Base-by-base conservation (phyloP, 495 filamentous ascomycete species). In the Barbatosphaeria neglecta region DNA sequence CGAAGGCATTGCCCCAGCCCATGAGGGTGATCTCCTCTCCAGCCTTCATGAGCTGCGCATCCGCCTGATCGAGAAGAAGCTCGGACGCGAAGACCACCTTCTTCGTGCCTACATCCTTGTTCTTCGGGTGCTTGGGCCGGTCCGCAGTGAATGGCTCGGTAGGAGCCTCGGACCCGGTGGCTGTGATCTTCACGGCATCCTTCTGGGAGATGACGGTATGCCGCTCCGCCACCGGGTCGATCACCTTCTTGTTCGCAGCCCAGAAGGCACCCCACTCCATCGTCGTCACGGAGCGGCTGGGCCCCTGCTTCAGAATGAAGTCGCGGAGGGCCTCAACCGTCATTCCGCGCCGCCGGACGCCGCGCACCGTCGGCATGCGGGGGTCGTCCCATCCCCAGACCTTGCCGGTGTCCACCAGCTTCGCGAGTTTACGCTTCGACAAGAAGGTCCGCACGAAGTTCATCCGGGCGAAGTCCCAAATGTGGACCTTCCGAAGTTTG, bases 401-500 rank as follows among this genome's bases (percentile, higher is more conserved):
- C 44, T 76, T 71, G 35, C 88, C 89, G 43, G 76, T 67, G 41
- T 96, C 84, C 35, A 98, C 92, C 33, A 96, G 75, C 72, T 90
- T 93, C 23, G 90, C 87, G 19, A 98, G 77, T 71, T 98, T 97
- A 37, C 92, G 83, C 74, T 97, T 98, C 17, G 86, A 92, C 2
- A 95, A 75, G 48, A 95, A 74, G 1, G 89, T 95, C 22, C 82
- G 77, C 59, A 95, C 78, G 58, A 97, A 96, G 75, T 95, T 96
- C 76, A 97, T 87, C 55, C 92, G 83, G 33, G 90, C 80, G 67
- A 97, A 98, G 64, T 96, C 90, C 92, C 92, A 97, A 66, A 97
- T 85, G 64, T 96, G 80, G 11, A 97, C 92, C 49, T 79, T 69
- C 43, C 92, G 87, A 18, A 98, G 78, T 51, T 85, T 80, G 40